Percentiles rank a stretch among this genome's conserved stretches.
phyloP scores from a whole-genome alignment of 2,329 filamentous ascomycete species.

The Phaeosphaeriaceae sp. region DNA sequence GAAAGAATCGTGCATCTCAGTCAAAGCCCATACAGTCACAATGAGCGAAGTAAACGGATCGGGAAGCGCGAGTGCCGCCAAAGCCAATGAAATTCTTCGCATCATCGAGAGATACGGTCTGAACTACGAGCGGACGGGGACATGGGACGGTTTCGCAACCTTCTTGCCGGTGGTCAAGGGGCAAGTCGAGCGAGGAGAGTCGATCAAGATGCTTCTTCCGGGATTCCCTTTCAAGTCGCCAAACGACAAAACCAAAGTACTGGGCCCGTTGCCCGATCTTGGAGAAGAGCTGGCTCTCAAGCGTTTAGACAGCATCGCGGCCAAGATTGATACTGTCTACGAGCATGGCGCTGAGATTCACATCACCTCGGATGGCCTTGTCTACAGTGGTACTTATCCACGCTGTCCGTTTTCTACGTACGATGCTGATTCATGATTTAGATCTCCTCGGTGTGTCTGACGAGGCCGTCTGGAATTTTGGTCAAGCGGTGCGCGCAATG shows the following conservation, averaged over 20 bases:
- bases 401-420: background rate
- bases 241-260: constrained; percentile 62
- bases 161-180: constrained; percentile 27
- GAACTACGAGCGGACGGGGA: constrained; percentile 32
- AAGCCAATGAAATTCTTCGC: constrained; percentile 22
- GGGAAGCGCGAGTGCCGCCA: constrained; percentile 7
- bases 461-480: constrained; percentile 52
- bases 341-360: constrained; percentile 50
- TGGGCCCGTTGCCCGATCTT: constrained; percentile 56
- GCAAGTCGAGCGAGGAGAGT: constrained; percentile 26
- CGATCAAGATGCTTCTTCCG: constrained; percentile 53
- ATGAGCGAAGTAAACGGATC: background rate
- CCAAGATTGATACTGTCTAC: constrained; percentile 51
- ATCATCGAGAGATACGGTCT: constrained; percentile 33
- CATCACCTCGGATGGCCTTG: constrained; percentile 55
- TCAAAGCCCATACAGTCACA: background rate
- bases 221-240: constrained; percentile 71
- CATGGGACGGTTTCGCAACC: constrained; percentile 32
- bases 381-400: constrained; percentile 45
- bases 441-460: constrained; percentile 54
- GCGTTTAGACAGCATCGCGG: constrained; percentile 53
- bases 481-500: constrained; percentile 21
- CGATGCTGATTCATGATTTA: constrained; percentile 8
- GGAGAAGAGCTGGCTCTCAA: constrained; percentile 54
- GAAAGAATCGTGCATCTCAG: background rate